These are phyloP conservation scores for Musa schizocarpa DNA, from an alignment of 176 grass and related monocot genomes.

Conservation along the genomic window DNA sequence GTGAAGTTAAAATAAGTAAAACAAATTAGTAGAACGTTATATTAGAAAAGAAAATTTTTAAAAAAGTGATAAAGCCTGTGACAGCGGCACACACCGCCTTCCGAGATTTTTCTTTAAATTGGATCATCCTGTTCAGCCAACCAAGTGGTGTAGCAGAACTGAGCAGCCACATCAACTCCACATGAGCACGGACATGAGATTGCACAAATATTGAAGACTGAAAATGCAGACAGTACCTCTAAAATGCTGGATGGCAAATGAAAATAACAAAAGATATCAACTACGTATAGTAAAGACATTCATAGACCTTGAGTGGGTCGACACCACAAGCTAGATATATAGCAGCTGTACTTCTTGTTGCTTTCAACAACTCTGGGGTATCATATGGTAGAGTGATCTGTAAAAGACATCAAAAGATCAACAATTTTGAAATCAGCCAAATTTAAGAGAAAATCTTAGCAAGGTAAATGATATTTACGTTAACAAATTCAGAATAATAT, in stretches of 20 bases:
- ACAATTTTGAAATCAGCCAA: not conserved
- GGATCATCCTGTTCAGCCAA: conserved; percentile 97
- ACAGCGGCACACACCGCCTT: conserved; percentile 97
- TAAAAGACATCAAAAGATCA: conserved; percentile 11
- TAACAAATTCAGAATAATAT: not conserved
- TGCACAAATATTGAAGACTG: conserved; percentile 96
- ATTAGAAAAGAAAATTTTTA: not conserved
- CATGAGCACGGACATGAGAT: conserved; percentile 94
- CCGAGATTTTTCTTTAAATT: conserved; percentile 98
- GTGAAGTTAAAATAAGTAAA: not conserved
- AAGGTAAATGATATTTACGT: not conserved
- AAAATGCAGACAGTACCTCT: conserved; percentile 22
- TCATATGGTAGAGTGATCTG: conserved; percentile 96
- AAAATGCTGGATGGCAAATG: not conserved
- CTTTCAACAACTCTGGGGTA: conserved; percentile 56
- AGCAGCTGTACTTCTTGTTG: conserved; percentile 92
- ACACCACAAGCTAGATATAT: conserved; percentile 93
- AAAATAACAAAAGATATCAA: not conserved
- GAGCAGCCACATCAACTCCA: conserved; percentile 97
- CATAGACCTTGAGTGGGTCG: conserved; percentile 77
- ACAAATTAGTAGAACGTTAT: not conserved
- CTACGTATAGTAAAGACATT: not conserved
- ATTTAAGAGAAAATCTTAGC: not conserved
- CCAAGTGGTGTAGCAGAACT: conserved; percentile 94
- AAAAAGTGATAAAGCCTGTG: conserved; percentile 16